Percentiles rank a stretch among this genome's conserved stretches.
These are phyloP conservation scores for Talaromyces atroroseus DNA, from an alignment of 2,329 filamentous ascomycete genomes.

Conservation along the genomic window DNA sequence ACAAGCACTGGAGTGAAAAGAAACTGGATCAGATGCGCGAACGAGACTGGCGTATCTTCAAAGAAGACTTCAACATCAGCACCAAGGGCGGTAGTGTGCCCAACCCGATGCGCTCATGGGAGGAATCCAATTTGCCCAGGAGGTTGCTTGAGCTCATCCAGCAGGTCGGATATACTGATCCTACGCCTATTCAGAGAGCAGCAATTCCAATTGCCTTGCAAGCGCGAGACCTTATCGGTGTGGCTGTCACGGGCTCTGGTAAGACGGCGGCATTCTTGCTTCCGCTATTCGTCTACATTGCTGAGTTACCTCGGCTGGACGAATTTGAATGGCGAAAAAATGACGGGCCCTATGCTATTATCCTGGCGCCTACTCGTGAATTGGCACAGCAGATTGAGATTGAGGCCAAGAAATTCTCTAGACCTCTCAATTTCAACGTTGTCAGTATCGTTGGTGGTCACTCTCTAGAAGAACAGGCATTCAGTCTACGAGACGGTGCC, in stretches of 20 bases:
- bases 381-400: constrained; percentile 95
- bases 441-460: constrained; percentile 98
- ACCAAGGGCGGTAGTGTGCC: constrained; percentile 90
- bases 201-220: constrained; percentile 93
- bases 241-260: constrained; percentile 95
- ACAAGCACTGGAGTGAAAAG: constrained; percentile 97
- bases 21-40: constrained; percentile 88
- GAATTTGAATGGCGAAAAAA: constrained; percentile 80
- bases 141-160: constrained; percentile 75
- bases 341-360: constrained; percentile 94
- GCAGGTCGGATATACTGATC: constrained; percentile 83
- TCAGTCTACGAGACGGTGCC: constrained; percentile 81
- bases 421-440: constrained; percentile 83
- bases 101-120: constrained; percentile 93
- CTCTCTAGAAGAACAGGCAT: constrained; percentile 87
- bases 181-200: constrained; percentile 84
- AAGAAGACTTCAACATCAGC: constrained; percentile 95
- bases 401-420: constrained; percentile 88
- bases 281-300: constrained; percentile 90
- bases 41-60: constrained; percentile 98
- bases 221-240: constrained; percentile 92
- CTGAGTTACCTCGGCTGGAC: constrained; percentile 76
- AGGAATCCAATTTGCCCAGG: constrained; percentile 73
- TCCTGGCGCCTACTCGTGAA: constrained; percentile 93
- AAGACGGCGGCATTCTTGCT: constrained; percentile 95